Conservation (phyloP, 192 early-diverging fungal species). For the Endogone sp. region DNA sequence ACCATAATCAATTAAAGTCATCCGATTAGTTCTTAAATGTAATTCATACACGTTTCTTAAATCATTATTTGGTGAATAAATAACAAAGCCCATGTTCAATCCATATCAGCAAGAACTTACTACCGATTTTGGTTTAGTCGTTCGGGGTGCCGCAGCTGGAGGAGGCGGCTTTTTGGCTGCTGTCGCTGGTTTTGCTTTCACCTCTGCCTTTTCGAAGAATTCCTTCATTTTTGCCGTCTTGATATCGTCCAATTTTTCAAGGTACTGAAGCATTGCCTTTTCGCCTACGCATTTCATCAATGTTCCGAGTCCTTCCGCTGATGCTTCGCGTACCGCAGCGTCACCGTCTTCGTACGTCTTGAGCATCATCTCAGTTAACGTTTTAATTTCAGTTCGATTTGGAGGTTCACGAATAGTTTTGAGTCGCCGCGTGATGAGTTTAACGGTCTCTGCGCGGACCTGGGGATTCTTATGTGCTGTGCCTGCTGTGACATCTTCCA, state of each 20-base stretch:
- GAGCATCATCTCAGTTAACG: conserved; percentile 70
- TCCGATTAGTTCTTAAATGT: too few species aligned
- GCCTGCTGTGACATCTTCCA: conserved; percentile 69
- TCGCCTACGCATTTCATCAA: conserved; percentile 87
- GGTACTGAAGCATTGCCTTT: conserved; percentile 62
- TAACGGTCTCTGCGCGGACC: conserved; percentile 71
- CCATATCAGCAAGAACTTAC: too few species aligned
- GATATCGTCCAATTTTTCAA: conserved; percentile 85
- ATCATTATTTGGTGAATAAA: too few species aligned
- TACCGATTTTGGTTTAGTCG: conserved; percentile 22
- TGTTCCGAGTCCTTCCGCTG: conserved; percentile 83
- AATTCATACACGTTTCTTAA: too few species aligned
- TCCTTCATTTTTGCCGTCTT: conserved; percentile 88
- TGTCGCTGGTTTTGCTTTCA: conserved; percentile 64
- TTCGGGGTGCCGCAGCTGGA: conserved; percentile 15
- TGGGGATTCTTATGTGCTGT: conserved; percentile 93
- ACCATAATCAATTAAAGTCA: too few species aligned
- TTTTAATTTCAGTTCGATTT: conserved; percentile 76
- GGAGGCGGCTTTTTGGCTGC: conserved; percentile 36
- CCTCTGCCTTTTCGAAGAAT: conserved; percentile 81
- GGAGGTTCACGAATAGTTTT: conserved; percentile 67
- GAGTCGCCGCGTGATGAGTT: conserved; percentile 72
- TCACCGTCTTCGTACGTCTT: conserved; percentile 82
- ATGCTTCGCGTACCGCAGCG: conserved; percentile 75
- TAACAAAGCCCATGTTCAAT: background rate